These are phyloP conservation scores for Coprinopsis marcescibilis DNA, from an alignment of 768 basidiomycete genomes.

Conservation along the genomic window DNA sequence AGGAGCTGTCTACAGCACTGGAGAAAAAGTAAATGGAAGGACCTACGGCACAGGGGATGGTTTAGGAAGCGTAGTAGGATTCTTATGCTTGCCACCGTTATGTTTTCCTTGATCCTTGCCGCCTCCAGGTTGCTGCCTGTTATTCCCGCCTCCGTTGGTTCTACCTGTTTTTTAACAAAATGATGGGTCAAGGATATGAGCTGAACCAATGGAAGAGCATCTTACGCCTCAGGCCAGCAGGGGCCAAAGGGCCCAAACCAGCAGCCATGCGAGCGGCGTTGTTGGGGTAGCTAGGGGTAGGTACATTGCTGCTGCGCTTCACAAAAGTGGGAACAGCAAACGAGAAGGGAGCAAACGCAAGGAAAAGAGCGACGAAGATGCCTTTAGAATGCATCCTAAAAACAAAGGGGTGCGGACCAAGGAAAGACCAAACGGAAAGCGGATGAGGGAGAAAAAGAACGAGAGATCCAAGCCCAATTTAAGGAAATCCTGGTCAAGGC, in stretches of 20 bases:
- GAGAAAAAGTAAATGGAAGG: not conserved
- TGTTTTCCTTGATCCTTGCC: not conserved
- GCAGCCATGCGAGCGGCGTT: conserved; percentile 12
- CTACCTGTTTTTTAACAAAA: not conserved
- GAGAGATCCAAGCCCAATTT: too few relatives aligned
- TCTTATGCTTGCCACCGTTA: not conserved
- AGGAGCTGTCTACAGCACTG: not conserved
- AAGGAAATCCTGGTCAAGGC: too few relatives aligned
- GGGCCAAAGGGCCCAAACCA: conserved; percentile 6
- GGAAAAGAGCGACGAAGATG: conserved; percentile 5
- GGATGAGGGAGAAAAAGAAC: too few relatives aligned
- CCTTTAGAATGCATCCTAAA: too few relatives aligned
- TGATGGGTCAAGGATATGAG: not conserved
- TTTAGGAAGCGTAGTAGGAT: conserved; percentile 2
- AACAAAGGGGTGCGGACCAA: too few relatives aligned
- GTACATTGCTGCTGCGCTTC: not conserved
- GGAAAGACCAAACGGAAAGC: too few relatives aligned
- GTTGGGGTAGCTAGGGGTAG: conserved; percentile 4
- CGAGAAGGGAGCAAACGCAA: conserved; percentile 7
- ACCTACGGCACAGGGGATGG: conserved; percentile 1
- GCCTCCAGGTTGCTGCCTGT: not conserved
- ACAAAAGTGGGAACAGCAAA: conserved; percentile 1
- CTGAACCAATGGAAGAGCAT: not conserved
- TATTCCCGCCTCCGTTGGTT: not conserved
- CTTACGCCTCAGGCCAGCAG: conserved; percentile 1